Evolutionary conservation across 345 rosid species (phyloP), one percentile per base, ranked within the genome.

Genomic region (Rhodamnia argentea): DNA sequence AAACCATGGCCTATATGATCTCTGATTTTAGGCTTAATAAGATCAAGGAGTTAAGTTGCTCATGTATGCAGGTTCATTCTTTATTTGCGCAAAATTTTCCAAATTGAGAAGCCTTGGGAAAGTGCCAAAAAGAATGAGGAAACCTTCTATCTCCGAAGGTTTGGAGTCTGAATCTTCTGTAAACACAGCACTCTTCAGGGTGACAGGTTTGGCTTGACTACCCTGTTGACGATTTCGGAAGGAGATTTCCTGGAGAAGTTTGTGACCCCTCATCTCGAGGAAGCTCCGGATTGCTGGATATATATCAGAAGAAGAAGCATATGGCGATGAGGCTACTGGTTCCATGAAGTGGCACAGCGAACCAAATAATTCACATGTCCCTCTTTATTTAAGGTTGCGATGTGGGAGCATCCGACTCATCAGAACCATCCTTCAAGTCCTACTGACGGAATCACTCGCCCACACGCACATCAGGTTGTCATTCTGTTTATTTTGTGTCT

Each of bases 241-340:
- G 40, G 83, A 57, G 3, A 4, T 6, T 88, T 90, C 57, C 20
- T 90, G 55, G 32, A 52, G 75, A 88, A 52, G 86, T 86, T 85
- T 83, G 59, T 91, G 84, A 50, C 57, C 50, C 27, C 55, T 24
- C 75, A 82, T 64, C 55, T 83, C 6, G 51, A 83, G 64, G 83
- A 84, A 54, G 85, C 75, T 55, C 87, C 85, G 8, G 53, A 58
- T 76, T 90, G 85, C 81, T 86, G 87, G 83, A 76, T 82, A 29
- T 89, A 16, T 91, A 89, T 40, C 2, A 40, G 70, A 60, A 58
- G 82, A 86, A 93, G 93, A 27, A 60, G 40, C 74, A 60, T 60
- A 27, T 60, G 74, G 74, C 10, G 10, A 92, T 87, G 91, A 26
- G 64, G 44, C 7, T 32, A 27, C 74, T 60, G 40, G 37, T 27